phyloP scores from a whole-genome alignment of 2,329 filamentous ascomycete species.

The Tolypocladium guangdongense region DNA sequence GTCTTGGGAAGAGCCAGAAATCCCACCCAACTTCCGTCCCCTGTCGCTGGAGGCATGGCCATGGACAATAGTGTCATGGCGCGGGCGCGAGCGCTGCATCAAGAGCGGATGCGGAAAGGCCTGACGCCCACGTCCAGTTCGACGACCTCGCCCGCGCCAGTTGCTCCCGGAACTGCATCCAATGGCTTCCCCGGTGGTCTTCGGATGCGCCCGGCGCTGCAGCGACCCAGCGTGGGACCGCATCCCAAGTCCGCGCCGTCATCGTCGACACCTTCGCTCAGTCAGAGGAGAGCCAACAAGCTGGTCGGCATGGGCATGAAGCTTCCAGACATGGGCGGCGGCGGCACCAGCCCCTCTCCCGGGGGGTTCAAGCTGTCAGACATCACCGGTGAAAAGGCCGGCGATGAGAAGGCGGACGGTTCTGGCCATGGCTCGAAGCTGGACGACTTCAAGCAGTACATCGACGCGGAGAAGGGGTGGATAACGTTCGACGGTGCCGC shows the following conservation, averaged over 20 bases:
- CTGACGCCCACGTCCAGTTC: constrained; percentile 20
- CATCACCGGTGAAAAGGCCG: constrained; percentile 17
- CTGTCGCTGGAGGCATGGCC: constrained; percentile 18
- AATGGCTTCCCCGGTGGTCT: constrained; percentile 34
- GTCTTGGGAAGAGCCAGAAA: constrained; percentile 57
- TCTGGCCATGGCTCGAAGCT: constrained; percentile 35
- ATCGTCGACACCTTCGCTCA: constrained; percentile 47
- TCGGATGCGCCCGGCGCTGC: constrained; percentile 27
- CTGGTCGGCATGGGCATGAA: constrained; percentile 34
- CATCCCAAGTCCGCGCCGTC: constrained; percentile 44
- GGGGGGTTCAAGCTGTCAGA: constrained; percentile 34
- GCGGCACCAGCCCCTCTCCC: constrained; percentile 12
- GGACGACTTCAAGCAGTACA: constrained; percentile 61
- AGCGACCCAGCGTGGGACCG: constrained; percentile 34
- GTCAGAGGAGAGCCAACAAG: constrained; percentile 50
- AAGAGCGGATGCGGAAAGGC: constrained; percentile 34
- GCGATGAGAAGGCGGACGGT: constrained; percentile 20
- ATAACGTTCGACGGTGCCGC: constrained; percentile 91
- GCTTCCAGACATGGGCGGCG: constrained; percentile 40
- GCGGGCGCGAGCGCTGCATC: constrained; percentile 35
- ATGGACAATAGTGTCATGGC: constrained; percentile 33
- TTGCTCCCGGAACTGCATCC: constrained; percentile 22
- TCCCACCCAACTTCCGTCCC: constrained; percentile 31
- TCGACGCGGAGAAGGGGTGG: constrained; percentile 85
- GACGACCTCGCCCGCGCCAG: constrained; percentile 18